Evolutionary conservation across 176 grass and related monocot genomes (phyloP).

Genomic region (Ensete glaucum): DNA sequence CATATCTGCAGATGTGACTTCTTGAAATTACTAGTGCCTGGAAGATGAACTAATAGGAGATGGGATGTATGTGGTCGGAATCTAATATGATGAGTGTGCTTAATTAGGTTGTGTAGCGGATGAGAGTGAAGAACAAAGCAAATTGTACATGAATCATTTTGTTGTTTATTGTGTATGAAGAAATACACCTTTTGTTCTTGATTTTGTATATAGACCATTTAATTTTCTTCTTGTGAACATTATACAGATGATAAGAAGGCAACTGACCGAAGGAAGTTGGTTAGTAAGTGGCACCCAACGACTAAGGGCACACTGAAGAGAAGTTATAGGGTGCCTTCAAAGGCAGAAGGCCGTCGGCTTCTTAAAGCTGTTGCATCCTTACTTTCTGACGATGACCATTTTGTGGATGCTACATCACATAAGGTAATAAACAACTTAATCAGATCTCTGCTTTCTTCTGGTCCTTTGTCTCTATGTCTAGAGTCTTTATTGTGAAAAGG

Average conservation of each 20-base stretch:
- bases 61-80: too few species aligned
- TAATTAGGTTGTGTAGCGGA: too few species aligned
- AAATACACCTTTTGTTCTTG: neutral
- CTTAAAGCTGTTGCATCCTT: conserved; percentile 76
- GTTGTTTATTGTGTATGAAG: neutral
- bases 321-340: conserved; percentile 76
- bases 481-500: too few species aligned
- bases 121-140: too few species aligned
- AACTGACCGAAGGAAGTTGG: conserved; percentile 50
- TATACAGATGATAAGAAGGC: conserved; percentile 54
- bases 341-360: conserved; percentile 62
- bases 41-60: too few species aligned
- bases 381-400: conserved; percentile 91
- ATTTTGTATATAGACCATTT: neutral
- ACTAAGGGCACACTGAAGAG: conserved; percentile 92
- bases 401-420: conserved; percentile 77
- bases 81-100: too few species aligned
- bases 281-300: conserved; percentile 87
- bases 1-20: too few species aligned
- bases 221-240: conserved; percentile 5
- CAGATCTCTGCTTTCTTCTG: neutral
- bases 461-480: neutral
- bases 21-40: too few species aligned
- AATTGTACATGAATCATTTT: neutral
- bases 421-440: conserved; percentile 45